Conservation (phyloP, 495 filamentous ascomycete species). For the Daldinia grandis region DNA sequence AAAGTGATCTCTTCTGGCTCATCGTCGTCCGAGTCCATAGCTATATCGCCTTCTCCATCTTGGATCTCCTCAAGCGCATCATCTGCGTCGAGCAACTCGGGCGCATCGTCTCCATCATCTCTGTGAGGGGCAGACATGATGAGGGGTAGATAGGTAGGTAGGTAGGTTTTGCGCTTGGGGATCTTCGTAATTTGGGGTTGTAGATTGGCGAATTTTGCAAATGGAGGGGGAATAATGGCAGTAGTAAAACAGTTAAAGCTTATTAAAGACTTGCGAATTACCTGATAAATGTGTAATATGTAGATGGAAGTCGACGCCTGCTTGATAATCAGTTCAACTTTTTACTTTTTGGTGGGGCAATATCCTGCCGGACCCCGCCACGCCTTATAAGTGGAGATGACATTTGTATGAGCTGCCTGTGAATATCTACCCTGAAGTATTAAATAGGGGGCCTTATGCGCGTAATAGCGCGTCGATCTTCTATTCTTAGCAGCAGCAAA, state of each 20-base stretch:
- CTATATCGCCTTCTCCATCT: conserved; percentile 72
- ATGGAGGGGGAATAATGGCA: background rate
- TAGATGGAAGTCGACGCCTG: conserved; percentile 27
- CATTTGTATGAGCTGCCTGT: background rate
- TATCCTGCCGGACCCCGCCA: conserved; percentile 37
- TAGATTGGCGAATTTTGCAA: background rate
- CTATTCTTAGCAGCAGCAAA: too few species aligned
- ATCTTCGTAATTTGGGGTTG: background rate
- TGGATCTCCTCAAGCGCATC: conserved; percentile 74
- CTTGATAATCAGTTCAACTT: conserved; percentile 40
- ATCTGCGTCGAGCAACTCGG: conserved; percentile 71
- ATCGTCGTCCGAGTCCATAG: conserved; percentile 73
- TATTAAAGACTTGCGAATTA: conserved; percentile 2
- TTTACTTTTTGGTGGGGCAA: conserved; percentile 39
- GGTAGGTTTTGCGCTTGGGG: background rate
- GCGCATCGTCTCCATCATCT: conserved; percentile 58
- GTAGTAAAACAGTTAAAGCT: background rate
- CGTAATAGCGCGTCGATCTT: background rate
- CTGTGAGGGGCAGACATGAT: conserved; percentile 52
- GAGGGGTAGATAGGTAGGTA: conserved; percentile 14
- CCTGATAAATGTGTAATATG: conserved; percentile 6
- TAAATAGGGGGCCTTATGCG: conserved; percentile 1
- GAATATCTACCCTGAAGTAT: background rate
- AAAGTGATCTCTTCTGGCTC: conserved; percentile 77
- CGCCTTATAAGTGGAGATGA: conserved; percentile 24